Evolutionary conservation across 2,329 filamentous ascomycete species (phyloP), one percentile per base, ranked within the genome.

Genomic region (Pyrenophora graminea): DNA sequence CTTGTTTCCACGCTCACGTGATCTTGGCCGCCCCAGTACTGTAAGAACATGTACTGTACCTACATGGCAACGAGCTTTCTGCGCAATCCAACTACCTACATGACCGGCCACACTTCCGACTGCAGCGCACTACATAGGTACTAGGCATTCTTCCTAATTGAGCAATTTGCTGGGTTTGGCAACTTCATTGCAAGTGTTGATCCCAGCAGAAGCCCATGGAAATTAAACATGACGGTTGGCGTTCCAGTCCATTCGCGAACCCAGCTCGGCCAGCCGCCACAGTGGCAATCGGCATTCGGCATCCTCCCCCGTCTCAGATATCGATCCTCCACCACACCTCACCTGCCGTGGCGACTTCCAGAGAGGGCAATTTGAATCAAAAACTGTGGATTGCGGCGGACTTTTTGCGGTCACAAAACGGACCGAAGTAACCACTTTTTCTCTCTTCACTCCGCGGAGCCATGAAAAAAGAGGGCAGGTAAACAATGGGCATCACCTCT

Each of bases 331-430:
- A 49, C 25, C 47, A 52, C 31, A 47, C 44, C 43, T 23, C 30
- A 31, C 30, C 27, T 37, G 39, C 40, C 31, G 44, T 53, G 50
- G 45, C 50, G 37, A 53, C 40, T 53, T 53, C 50, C 50, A 31
- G 31, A 49, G 39, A 49, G n/a, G 50, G 50, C 32, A 53, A 32
- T 49, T 49, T 53, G 25, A 4, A 44, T 9, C 8, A 49, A 53
- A 45, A 53, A 49, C 30, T 45, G 40, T 53, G 39, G 45, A 53
- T 53, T 53, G 36, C 40, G 40, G 45, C 50, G 50, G 50, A 49
- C 47, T 48, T 53, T 53, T 53, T 32, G 50, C 50, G 50, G 50
- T 53, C 50, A 17, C 45, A 33, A 49, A 49, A 43, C 47, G 50
- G 50, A 49, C 50, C 50, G 50, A 53, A 37, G 45, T 31, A 8